Conservation (phyloP, 179 eudicot species). For the Dionaea muscipula region DNA sequence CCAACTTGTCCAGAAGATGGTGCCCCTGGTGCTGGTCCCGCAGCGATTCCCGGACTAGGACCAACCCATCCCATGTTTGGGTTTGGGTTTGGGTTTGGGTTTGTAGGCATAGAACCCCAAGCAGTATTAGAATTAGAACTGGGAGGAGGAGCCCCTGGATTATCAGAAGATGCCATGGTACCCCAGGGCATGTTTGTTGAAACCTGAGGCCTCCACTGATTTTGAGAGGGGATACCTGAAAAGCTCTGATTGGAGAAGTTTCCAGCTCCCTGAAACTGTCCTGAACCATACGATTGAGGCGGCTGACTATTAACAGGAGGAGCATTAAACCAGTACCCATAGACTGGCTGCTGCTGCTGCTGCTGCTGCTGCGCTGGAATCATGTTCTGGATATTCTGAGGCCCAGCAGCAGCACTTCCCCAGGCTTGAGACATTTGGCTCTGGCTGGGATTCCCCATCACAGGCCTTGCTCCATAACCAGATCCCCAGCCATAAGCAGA, state of each 20-base stretch:
- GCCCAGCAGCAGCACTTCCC: constrained; percentile 14
- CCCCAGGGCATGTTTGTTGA: constrained; percentile 42
- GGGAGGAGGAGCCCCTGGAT: constrained; percentile 11
- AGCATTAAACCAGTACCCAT: constrained; percentile 43
- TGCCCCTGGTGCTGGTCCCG: constrained; percentile 24
- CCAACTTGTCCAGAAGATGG: constrained; percentile 15
- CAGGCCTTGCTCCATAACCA: constrained; percentile 20
- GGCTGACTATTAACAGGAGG: constrained; percentile 20
- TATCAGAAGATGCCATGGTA: constrained; percentile 14
- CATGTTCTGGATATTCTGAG: constrained; percentile 18
- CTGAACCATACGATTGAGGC: constrained; percentile 24
- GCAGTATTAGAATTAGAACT: constrained; percentile 27
- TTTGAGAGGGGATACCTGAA: constrained; percentile 31
- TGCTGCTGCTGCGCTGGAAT: constrained; percentile 28
- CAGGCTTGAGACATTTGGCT: constrained; percentile 11
- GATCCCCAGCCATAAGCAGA: constrained; percentile 28
- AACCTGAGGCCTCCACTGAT: constrained; percentile 43
- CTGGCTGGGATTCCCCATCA: constrained; percentile 12
- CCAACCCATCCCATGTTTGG: constrained; percentile 38
- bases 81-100: constrained; percentile 27
- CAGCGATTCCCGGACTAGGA: constrained; percentile 12
- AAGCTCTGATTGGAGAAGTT: constrained; percentile 30
- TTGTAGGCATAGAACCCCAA: constrained; percentile 22
- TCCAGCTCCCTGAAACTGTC: constrained; percentile 31
- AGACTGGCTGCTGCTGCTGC: constrained; percentile 31